These are phyloP conservation scores for Xylariaceae sp. DNA, from an alignment of 2,329 filamentous ascomycete species.

Conservation along the genomic window DNA sequence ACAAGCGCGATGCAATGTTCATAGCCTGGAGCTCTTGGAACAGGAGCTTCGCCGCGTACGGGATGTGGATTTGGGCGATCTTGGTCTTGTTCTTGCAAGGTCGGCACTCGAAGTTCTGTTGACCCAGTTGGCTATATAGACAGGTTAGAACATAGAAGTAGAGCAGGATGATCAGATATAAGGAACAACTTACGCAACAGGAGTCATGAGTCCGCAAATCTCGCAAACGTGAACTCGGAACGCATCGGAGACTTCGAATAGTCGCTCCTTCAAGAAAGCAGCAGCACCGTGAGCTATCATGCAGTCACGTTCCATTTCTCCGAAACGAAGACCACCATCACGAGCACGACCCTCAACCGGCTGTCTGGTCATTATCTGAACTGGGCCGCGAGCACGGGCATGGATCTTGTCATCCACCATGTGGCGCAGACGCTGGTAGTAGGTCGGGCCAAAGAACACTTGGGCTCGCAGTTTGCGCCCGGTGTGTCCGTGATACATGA, in stretches of 20 bases:
- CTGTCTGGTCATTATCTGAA: slow-evolving; percentile 95
- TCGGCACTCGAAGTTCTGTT: slow-evolving; percentile 92
- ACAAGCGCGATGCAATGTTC: slow-evolving; percentile 98
- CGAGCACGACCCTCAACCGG: slow-evolving; percentile 97
- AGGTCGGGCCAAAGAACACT: slow-evolving; percentile 94
- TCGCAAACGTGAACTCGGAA: slow-evolving; percentile 98
- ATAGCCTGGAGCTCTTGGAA: slow-evolving; percentile 98
- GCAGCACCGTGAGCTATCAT: slow-evolving; percentile 99
- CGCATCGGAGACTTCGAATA: slow-evolving; percentile 96
- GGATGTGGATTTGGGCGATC: slow-evolving; percentile 96
- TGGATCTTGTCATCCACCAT: slow-evolving; percentile 99
- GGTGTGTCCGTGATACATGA: slow-evolving; percentile 98
- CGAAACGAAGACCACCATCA: slow-evolving; percentile 97
- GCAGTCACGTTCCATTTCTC: slow-evolving; percentile 99
- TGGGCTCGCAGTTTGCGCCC: slow-evolving; percentile 89
- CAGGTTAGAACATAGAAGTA: not conserved
- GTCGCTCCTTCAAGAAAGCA: slow-evolving; percentile 91
- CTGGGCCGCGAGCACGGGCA: slow-evolving; percentile 91
- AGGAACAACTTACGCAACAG: slow-evolving; percentile 76
- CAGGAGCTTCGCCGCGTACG: slow-evolving; percentile 93
- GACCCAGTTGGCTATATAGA: slow-evolving; percentile 71
- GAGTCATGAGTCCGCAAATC: slow-evolving; percentile 97
- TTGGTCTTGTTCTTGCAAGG: slow-evolving; percentile 99
- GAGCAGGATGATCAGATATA: not conserved
- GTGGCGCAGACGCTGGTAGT: slow-evolving; percentile 96